Base-by-base conservation (phyloP, 73 alveolate genomes). In the Halteria grandinella region DNA sequence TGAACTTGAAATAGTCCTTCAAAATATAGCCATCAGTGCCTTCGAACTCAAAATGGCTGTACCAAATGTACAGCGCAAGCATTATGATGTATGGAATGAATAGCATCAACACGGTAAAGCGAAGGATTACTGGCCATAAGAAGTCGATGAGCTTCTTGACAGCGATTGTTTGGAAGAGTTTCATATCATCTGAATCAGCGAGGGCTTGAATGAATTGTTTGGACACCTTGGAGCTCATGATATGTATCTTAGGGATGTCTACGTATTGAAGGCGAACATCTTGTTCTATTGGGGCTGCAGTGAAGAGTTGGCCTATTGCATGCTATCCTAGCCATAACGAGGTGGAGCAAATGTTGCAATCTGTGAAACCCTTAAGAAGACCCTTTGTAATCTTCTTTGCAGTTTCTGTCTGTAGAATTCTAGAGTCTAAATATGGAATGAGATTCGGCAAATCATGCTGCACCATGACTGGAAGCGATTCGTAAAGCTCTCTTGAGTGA, bases 41-140 rank as follows among this genome's bases (percentile, higher is more conserved):
- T 23, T 66, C 41, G 52, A 66, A 66, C 80, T 45, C 45, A 15
- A 44, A n/a, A n/a, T n/a, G n/a, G n/a, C n/a, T 57, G 29, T 45
- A 66, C 1, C 69, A 66, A 11, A 66, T 25, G 45, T 45, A 66
- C 20, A 66, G 29, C 29, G 23, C 47, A 4, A 59, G 28, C 54
- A 10, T 28, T 24, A 75, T 37, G 15, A 59, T 0, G 71, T 34
- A 75, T 0, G 87, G 87, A 27, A 75, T 7, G 34, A 75, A 75
- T 11, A 75, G 69, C 44, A 39, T 39, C 28, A 1, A 3, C 23
- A 59, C 25, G 12, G 59, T 75, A 32, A 32, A 44, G 6, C 32
- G 0, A 58, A 36, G 37, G 0, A 51, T 47, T 12, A 75, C 36
- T 0, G 79, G 79, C 87, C 87, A 75, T 75, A 32, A 58, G 58